Percentiles rank a stretch among this genome's conserved stretches.
Evolutionary conservation across 2,329 filamentous ascomycete species (phyloP).

Genomic region (Cucurbitaria berberidis): DNA sequence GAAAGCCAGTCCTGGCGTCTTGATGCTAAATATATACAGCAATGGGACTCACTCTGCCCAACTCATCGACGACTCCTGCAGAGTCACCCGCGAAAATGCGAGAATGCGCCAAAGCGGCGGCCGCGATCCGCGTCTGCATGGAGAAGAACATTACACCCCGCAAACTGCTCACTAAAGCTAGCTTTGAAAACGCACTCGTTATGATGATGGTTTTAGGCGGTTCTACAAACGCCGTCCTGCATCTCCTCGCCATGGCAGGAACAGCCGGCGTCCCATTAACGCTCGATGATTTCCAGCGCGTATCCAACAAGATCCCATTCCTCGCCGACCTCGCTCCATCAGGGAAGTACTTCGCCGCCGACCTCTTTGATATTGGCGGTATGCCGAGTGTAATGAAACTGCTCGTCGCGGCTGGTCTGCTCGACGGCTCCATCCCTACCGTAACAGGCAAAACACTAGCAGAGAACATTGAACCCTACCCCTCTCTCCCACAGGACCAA

Average conservation of each 20-base stretch:
- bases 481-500: constrained; percentile 78
- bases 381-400: constrained; percentile 86
- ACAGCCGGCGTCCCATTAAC: constrained; percentile 79
- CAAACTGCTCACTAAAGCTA: constrained; percentile 77
- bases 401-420: constrained; percentile 74
- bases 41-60: constrained; percentile 82
- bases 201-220: constrained; percentile 93
- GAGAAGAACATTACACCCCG: constrained; percentile 81
- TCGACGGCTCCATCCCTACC: constrained; percentile 80
- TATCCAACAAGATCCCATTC: constrained; percentile 82
- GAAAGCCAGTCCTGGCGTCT: too few relatives aligned
- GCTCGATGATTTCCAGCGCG: constrained; percentile 81
- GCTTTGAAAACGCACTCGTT: constrained; percentile 87
- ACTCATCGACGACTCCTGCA: constrained; percentile 83
- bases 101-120: constrained; percentile 81
- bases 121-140: constrained; percentile 80
- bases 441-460: constrained; percentile 84
- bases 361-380: constrained; percentile 84
- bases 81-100: constrained; percentile 81
- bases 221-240: constrained; percentile 86
- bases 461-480: constrained; percentile 79
- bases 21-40: constrained; percentile 52
- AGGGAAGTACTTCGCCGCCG: constrained; percentile 85
- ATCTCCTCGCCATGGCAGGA: constrained; percentile 89
- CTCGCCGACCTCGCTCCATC: constrained; percentile 84